Base-by-base conservation (phyloP, 495 filamentous ascomycete species). In the Astrocystis sublimbata region DNA sequence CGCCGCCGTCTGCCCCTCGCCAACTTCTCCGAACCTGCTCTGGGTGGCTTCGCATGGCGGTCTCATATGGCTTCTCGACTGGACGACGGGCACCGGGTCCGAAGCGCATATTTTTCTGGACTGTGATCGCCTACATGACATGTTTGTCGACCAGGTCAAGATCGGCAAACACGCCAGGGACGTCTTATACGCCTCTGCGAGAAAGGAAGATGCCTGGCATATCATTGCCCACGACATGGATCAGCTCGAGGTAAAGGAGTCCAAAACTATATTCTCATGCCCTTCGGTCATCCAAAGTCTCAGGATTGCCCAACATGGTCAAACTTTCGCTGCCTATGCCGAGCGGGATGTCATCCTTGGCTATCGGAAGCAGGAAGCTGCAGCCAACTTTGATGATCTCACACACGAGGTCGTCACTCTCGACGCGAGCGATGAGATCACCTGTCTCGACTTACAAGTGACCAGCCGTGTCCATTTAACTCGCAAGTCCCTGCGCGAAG, bases 41-140 rank as follows among this genome's bases (percentile, higher is more conserved):
- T 92, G 89, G 79, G 83, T 94, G 17, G 86, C 88, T 21, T 89
- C 86, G 41, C 84, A 81, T 15, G 76, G 79, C 60, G 91, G 89
- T 0, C 75, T 71, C 24, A 77, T 96, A 19, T 88, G 84, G 73
- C 73, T 84, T 35, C 91, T 92, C 83, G 81, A 96, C 67, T 97
- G 92, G 92, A 81, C 80, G 8, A 79, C 82, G 33, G 87, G 87
- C 28, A 75, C 74, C 23, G 81, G 71, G 36, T 77, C 72, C 35
- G 71, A 72, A 43, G 78, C 71, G 19, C 68, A 79, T 28, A 64
- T 79, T 17, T 53, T 40, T 53, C 57, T 70, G 52, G 66, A 47
- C 60, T 70, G 64, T 38, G 41, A 46, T 35, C 50, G 67, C 40
- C 54, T 70, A 50, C 63, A 60, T 23, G 73, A 77, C 51, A 76